Evolutionary conservation across 192 early-diverging fungal species (phyloP), one percentile per base, ranked within the genome.

Genomic region (Rhizophagus sp.): DNA sequence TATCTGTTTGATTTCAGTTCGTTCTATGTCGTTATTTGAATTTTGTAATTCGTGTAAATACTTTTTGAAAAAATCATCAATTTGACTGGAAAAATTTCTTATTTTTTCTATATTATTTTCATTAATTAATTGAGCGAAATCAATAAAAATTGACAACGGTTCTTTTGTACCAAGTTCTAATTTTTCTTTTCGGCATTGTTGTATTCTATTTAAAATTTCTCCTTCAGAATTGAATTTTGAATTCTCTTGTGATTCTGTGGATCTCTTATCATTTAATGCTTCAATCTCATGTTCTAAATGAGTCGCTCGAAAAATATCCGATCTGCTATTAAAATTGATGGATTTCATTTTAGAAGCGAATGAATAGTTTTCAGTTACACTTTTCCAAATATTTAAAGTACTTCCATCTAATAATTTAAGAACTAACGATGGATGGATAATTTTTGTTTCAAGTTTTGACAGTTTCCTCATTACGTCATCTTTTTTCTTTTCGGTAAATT

Each of bases 181-280:
- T 71, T 71, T 3, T 22, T 71, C 69, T 3, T 11, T 19, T 39
- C 39, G 11, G 9, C 3, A 71, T 36, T 41, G 13, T 41, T 71
- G 0, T 6, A 71, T 71, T 10, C 19, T 71, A 12, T 44, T 33
- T 2, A 12, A 4, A 39, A 71, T 39, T 41, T 71, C 36, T 41
- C 27, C 69, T 71, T 71, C 69, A 7, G 69, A 71, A 2, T 47
- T 71, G 12, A 41, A 71, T 8, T 71, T 41, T 11, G 27, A 71
- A 41, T 71, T 15, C 6, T 1, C 19, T n/a, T 71, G 33, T n/a
- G 36, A 41, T 13, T 12, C 19, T 41, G 17, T 22, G 1, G 11
- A 22, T 13, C 17, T 33, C 36, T 71, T 71, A 41, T 71, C 69
- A 13, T 39, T 71, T 36, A 71, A 39, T 3, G 22, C 11, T 47